Evolutionary conservation across 2,329 filamentous ascomycete genomes (phyloP), one percentile per base, ranked within the genome.

Genomic region (Juglanconis sp.): DNA sequence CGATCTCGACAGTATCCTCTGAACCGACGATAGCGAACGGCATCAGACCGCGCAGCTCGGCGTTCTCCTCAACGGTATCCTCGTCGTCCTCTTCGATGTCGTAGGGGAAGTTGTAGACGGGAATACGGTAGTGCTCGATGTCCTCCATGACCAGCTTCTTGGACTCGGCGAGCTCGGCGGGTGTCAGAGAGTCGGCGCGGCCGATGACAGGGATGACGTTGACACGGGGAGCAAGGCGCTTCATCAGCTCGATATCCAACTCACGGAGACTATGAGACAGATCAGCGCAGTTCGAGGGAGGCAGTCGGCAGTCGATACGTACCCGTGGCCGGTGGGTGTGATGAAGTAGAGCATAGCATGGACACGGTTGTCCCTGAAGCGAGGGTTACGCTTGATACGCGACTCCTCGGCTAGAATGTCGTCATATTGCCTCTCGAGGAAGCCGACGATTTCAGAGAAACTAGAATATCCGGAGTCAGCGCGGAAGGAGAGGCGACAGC

Each of bases 61-160:
- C 95, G 71, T 99, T 99, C 81, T 99, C 95, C 80, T 99, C 95
- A 24, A 99, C 94, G 1, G 95, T 99, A 73, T 99, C 95, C 80
- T 99, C 95, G 68, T 99, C 95, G 70, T 99, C 95, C 82, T 99
- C 95, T 79, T 99, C 95, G 64, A 99, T 96, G 70, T 99, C 95
- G 81, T 99, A 99, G 53, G 95, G 95, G 84, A 99, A 99, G 86
- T 99, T 99, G 86, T 99, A 99, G 67, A 99, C 94, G 51, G 95
- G 95, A 69, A 99, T 99, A 74, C 95, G 90, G 83, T 99, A 99
- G 79, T 99, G 95, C 80, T 99, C 95, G 69, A 99, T 99, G 75
- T 99, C 95, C 82, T 99, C 95, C 95, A 99, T 99, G 73, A 99
- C 93, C 64, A 99, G 86, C 85, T 98, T 99, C 87, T 99, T 99